These are phyloP conservation scores for Candida mattraensis DNA, from an alignment of 805 yeast genomes.

Conservation along the genomic window DNA sequence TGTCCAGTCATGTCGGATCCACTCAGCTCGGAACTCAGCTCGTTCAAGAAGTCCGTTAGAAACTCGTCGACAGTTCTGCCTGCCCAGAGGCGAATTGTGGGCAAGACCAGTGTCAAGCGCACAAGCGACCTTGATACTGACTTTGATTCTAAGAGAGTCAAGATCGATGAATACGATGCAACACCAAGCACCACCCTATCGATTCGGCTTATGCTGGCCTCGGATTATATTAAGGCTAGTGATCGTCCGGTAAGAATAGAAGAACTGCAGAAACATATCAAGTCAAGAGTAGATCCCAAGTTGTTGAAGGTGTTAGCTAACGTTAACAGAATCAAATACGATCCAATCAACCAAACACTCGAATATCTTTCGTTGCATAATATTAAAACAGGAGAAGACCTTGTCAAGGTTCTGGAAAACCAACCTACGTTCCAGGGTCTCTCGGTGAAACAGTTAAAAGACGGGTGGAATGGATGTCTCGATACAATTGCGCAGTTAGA, in stretches of 20 bases:
- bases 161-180: constrained; percentile 11
- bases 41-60: constrained; percentile 61
- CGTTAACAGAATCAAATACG: constrained; percentile 74
- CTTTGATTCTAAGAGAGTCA: constrained; percentile 18
- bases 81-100: constrained; percentile 33
- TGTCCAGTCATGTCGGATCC: constrained; percentile 29
- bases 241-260: constrained; percentile 69
- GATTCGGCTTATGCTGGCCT: constrained; percentile 86
- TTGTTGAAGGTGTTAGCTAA: constrained; percentile 70
- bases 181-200: constrained; percentile 45
- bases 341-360: constrained; percentile 59
- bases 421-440: constrained; percentile 89
- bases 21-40: constrained; percentile 50
- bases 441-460: constrained; percentile 71
- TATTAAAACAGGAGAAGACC: constrained; percentile 76
- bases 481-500: constrained; percentile 79
- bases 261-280: constrained; percentile 67
- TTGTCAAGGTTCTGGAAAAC: constrained; percentile 67
- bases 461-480: constrained; percentile 93
- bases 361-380: constrained; percentile 89
- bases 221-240: constrained; percentile 75
- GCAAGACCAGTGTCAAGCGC: constrained; percentile 8
- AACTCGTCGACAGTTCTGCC: constrained; percentile 53
- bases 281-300: constrained; percentile 57
- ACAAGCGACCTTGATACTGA: constrained; percentile 14